Percentiles rank a stretch among this genome's conserved stretches.
Conservation (phyloP, 2,329 filamentous ascomycete species). For the Aspergillus hortae region DNA sequence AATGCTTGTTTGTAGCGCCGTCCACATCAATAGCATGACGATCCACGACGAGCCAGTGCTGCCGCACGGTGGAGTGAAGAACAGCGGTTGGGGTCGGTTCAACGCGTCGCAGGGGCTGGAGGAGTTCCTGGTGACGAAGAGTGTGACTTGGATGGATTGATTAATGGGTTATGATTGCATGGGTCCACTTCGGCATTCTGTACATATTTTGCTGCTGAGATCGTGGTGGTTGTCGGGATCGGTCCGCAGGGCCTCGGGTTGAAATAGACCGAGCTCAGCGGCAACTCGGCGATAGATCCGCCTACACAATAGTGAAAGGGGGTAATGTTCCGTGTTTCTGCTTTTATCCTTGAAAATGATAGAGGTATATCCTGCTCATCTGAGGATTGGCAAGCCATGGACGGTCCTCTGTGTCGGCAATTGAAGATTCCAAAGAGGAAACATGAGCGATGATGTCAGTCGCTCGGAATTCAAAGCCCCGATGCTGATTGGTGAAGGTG, state of each 20-base stretch:
- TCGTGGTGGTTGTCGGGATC: neutral
- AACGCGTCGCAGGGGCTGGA: slow-evolving; percentile 51
- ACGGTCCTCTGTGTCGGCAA: slow-evolving; percentile 1
- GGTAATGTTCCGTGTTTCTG: too few relatives aligned
- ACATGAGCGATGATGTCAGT: slow-evolving; percentile 7
- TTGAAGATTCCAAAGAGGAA: slow-evolving; percentile 2
- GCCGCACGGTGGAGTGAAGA: slow-evolving; percentile 62
- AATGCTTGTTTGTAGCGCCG: slow-evolving; percentile 27
- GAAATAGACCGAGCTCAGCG: neutral
- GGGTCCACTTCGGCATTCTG: neutral
- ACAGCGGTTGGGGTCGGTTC: slow-evolving; percentile 59
- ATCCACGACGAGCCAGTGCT: slow-evolving; percentile 60
- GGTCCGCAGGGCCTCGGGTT: neutral
- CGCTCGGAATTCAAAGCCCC: slow-evolving; percentile 4
- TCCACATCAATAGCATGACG: slow-evolving; percentile 64
- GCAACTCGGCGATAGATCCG: neutral
- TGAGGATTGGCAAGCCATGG: too few relatives aligned
- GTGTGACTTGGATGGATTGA: slow-evolving; percentile 54
- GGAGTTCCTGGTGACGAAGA: slow-evolving; percentile 63
- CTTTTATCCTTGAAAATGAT: too few relatives aligned
- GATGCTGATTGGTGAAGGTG: slow-evolving; percentile 8
- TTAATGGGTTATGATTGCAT: neutral
- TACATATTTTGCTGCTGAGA: slow-evolving; percentile 1
- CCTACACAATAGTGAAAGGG: neutral
- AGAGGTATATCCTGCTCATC: too few relatives aligned